Evolutionary conservation across 176 grass and related monocot genomes (phyloP).

Genomic region (Saccharum spontaneum): DNA sequence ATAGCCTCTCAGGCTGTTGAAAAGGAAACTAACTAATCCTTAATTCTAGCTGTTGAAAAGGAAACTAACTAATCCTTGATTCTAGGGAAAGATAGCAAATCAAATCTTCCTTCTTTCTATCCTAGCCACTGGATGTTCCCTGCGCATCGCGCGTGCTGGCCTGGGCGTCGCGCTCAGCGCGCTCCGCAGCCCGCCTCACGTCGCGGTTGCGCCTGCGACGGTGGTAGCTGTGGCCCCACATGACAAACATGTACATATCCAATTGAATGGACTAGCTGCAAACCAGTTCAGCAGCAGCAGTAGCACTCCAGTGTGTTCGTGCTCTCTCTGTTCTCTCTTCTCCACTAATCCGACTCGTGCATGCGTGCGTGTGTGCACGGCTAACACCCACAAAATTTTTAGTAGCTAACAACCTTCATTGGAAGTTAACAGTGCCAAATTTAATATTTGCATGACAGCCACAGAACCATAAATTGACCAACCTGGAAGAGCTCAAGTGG

Average conservation of each 20-base stretch:
- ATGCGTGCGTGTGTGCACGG: not conserved
- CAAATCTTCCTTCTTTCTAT: no score
- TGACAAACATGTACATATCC: not conserved
- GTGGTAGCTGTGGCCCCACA: no score
- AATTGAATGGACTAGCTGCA: not conserved
- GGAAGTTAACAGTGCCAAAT: not conserved
- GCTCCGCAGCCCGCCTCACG: no score
- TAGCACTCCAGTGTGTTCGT: not conserved
- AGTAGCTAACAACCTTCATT: not conserved
- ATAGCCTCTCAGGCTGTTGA: no score
- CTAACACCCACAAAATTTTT: not conserved
- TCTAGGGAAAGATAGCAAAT: no score
- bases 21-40: no score
- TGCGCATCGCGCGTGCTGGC: no score
- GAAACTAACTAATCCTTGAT: no score
- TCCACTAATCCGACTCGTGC: not conserved
- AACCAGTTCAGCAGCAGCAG: not conserved
- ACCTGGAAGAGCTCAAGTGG: conserved; percentile 98
- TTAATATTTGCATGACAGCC: not conserved
- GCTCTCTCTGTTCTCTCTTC: not conserved
- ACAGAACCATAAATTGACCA: conserved; percentile 16
- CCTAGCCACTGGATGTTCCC: no score
- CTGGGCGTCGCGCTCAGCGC: no score
- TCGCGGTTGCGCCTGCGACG: no score
- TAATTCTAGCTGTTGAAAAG: no score